Base-by-base conservation (phyloP, 345 rosid species). In the Eucalyptus dawsonii region DNA sequence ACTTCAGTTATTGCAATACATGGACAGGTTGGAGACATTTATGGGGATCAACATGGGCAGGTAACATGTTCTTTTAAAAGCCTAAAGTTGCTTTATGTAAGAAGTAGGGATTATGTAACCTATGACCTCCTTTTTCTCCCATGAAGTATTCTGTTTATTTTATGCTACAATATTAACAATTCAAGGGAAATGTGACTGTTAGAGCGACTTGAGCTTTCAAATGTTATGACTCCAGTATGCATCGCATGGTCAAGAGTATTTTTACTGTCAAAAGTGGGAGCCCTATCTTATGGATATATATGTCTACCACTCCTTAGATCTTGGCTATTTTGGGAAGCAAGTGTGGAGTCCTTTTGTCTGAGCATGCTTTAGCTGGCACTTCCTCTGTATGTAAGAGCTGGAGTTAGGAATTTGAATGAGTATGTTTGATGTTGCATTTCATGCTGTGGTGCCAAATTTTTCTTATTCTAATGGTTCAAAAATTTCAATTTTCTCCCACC, bases 31-130 rank as follows among this genome's bases (percentile, higher is more conserved):
- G 88, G 99, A 98, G 95, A 96, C 99, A 67, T 98, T 91, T 93
- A 89, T 96, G 93, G 99, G 99, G 88, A 95, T 98, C 92, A 98
- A 95, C 95, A 97, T 97, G 99, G 99, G 99, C 95, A 97, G 99
- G 99, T 96, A 96, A 89, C 72, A 67, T 89, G 81, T 85, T 92
- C 58, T 87, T 87, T 88, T 81, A 56, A 76, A 76, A 50, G 86
- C 87, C 34, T 80, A 81, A 50, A 27, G 49, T 72, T 69, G 22
- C 22, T 60, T 88, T 22, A 87, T 86, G 44, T 44, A 72, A 69
- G 31, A 50, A 53, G 50, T 87, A 27, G 14, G 25, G 19, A 80
- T 31, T 45, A 51, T 11, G 42, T 40, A 45, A 42, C 37, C 67
- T 22, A 25, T 88, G 49, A 21, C 42, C 42, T 69, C 86, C 44